Evolutionary conservation across 352 stramenopile species (phyloP), one percentile per base, ranked within the genome.

Genomic region (Phytophthora tubulina): DNA sequence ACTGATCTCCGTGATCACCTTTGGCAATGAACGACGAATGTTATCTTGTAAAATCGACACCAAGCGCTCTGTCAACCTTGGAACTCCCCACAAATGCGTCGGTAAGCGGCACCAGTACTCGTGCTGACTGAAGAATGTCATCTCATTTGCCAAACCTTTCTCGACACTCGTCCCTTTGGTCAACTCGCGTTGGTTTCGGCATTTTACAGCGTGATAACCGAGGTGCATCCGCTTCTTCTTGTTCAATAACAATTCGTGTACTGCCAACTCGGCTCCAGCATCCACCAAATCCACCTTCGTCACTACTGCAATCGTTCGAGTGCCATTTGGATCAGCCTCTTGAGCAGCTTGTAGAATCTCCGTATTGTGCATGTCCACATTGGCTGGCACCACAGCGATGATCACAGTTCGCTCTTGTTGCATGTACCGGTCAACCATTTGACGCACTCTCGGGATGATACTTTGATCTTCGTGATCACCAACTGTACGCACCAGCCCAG

Each of bases 221-320:
- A 93, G 65, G 33, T 72, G 57, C 59, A 90, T 88, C 3, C 71
- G 56, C 53, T 92, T 92, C 70, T 90, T 95, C 38, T 80, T 77
- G 67, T 94, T 94, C 9, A 89, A 50, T 45, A 97, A 60, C 27
- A 97, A 76, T 7, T 96, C 79, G 41, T 89, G 74, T 1, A 97
- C 84, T 39, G 79, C 65, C 17, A 55, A 31, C 72, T 97, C 88
- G 15, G 76, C 90, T 7, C 90, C 92, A 64, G 70, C 67, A 81
- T 97, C 89, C 50, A 97, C 92, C 44, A 97, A 76, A 79, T 97
- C 92, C 46, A 94, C 77, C 73, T 97, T 97, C 7, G 92, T 97
- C 48, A 97, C 78, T 3, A 98, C 90, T 2, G 88, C 87, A 63
- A 97, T 96, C 0, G 90, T 98, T 21, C 92, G 87, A 27, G 72